Percentiles rank a stretch among this genome's conserved stretches.
phyloP scores from a whole-genome alignment of 2,329 filamentous ascomycete species.

The Aspergillus neoniger region DNA sequence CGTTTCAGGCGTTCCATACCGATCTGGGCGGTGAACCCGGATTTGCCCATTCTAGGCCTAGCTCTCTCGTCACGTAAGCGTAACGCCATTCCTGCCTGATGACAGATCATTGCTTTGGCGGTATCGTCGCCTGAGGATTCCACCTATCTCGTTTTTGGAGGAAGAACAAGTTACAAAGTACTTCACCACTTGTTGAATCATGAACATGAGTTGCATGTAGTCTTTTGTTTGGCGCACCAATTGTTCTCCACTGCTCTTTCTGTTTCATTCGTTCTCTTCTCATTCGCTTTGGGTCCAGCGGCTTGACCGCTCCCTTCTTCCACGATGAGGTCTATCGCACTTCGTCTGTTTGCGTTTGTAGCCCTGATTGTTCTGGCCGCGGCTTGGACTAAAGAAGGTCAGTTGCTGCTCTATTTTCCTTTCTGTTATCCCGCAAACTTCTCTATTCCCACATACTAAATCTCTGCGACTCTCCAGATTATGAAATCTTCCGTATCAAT shows the following conservation, averaged over 20 bases:
- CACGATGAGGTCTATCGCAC: slow-evolving; percentile 69
- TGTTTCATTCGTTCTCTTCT: slow-evolving; percentile 3
- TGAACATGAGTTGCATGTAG: not conserved
- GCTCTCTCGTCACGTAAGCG: not conserved
- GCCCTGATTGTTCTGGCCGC: slow-evolving; percentile 67
- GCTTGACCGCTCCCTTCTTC: slow-evolving; percentile 27
- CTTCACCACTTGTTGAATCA: not conserved
- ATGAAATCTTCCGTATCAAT: slow-evolving; percentile 94
- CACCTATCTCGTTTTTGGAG: not conserved
- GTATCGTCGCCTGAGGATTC: slow-evolving; percentile 10
- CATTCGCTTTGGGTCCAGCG: slow-evolving; percentile 22
- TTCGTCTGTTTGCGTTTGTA: slow-evolving; percentile 69
- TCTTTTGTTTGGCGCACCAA: not conserved
- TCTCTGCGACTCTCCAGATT: slow-evolving; percentile 59
- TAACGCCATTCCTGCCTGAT: slow-evolving; percentile 16
- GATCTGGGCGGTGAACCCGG: not conserved
- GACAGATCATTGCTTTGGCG: slow-evolving; percentile 11
- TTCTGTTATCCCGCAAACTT: not conserved
- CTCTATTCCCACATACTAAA: not conserved
- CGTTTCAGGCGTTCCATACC: not conserved
- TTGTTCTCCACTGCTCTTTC: not conserved
- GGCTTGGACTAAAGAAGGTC: slow-evolving; percentile 86
- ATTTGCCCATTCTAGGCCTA: not conserved
- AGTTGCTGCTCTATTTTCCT: slow-evolving; percentile 29
- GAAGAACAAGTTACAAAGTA: not conserved